Conservation (phyloP, 2,329 filamentous ascomycete species). For the Chrysoporthe puriensis region DNA sequence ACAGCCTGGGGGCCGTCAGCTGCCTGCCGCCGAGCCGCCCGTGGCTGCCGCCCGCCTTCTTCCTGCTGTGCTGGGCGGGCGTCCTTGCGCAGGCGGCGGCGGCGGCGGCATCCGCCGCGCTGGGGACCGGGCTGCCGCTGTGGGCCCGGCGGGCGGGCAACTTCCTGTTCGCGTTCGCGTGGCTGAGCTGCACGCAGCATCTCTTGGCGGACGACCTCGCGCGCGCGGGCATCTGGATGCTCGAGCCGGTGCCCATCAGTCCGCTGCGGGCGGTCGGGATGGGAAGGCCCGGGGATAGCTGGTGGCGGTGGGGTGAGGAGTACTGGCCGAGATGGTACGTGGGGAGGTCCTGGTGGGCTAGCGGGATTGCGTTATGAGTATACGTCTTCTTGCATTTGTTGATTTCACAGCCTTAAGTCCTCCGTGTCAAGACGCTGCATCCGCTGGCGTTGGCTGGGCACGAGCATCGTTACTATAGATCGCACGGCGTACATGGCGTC, state of each 20-base stretch:
- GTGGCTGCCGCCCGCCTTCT: constrained; percentile 69
- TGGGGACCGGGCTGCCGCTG: constrained; percentile 43
- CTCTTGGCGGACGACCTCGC: constrained; percentile 78
- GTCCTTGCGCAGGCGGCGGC: constrained; percentile 61
- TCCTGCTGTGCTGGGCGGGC: constrained; percentile 69
- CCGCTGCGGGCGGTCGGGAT: constrained; percentile 67
- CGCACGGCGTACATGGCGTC: not conserved
- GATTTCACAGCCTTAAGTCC: no score
- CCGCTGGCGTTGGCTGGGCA: not conserved
- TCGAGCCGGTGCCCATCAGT: constrained; percentile 81
- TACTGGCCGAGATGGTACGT: constrained; percentile 59
- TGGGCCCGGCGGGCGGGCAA: constrained; percentile 59
- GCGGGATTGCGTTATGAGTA: constrained; percentile 42
- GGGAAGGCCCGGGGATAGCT: constrained; percentile 62
- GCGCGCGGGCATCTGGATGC: constrained; percentile 74
- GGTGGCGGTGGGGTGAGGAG: constrained; percentile 68
- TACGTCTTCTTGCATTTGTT: no score
- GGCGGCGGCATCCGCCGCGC: constrained; percentile 28
- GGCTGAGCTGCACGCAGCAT: constrained; percentile 69
- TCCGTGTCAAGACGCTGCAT: not conserved
- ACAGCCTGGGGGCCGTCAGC: constrained; percentile 71
- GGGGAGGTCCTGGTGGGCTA: constrained; percentile 66
- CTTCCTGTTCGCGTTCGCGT: constrained; percentile 62
- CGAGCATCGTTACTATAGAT: not conserved
- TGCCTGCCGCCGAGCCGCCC: constrained; percentile 56